A percentile compares a stretch with the other conserved stretches of the same genome.
Conservation (phyloP, 2,329 filamentous ascomycete species). For the Ceratocystis eucalypticola region DNA sequence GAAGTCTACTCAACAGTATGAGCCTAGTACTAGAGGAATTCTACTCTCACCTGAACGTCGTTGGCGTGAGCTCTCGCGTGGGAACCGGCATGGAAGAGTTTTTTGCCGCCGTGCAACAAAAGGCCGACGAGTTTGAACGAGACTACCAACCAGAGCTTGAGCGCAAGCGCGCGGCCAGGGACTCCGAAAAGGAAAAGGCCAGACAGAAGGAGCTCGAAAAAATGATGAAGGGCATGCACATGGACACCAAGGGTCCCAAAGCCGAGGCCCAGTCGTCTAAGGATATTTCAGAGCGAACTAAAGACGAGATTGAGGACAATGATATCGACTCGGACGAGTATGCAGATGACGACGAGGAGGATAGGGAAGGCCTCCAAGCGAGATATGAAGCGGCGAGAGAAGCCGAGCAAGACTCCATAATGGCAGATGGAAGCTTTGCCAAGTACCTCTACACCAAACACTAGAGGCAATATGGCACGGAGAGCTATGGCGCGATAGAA, state of each 20-base stretch:
- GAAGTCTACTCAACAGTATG: constrained; percentile 91
- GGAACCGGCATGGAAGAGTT: constrained; percentile 88
- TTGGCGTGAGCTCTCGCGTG: constrained; percentile 85
- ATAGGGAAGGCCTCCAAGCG: constrained; percentile 54
- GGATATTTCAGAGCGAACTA: constrained; percentile 33
- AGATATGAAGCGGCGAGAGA: constrained; percentile 65
- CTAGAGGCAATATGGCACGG: constrained; percentile 16
- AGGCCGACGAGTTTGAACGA: constrained; percentile 72
- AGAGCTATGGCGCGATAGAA: not conserved
- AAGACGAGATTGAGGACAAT: constrained; percentile 38
- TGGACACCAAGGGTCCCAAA: constrained; percentile 25
- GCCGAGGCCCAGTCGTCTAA: constrained; percentile 21
- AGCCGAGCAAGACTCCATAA: constrained; percentile 39
- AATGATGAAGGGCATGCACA: constrained; percentile 85
- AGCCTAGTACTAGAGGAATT: constrained; percentile 95
- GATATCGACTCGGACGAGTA: constrained; percentile 47
- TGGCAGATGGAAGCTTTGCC: constrained; percentile 47
- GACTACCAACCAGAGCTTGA: constrained; percentile 92
- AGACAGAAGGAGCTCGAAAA: constrained; percentile 75
- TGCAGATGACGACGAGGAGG: constrained; percentile 44
- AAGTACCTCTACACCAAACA: constrained; percentile 42
- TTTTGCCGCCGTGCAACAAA: constrained; percentile 75
- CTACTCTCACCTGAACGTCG: constrained; percentile 83
- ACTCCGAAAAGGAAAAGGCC: constrained; percentile 55
- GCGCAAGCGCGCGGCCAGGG: constrained; percentile 58